These are phyloP conservation scores for Daldinia eschscholtzii DNA, from an alignment of 2,329 filamentous ascomycete genomes.

Conservation along the genomic window DNA sequence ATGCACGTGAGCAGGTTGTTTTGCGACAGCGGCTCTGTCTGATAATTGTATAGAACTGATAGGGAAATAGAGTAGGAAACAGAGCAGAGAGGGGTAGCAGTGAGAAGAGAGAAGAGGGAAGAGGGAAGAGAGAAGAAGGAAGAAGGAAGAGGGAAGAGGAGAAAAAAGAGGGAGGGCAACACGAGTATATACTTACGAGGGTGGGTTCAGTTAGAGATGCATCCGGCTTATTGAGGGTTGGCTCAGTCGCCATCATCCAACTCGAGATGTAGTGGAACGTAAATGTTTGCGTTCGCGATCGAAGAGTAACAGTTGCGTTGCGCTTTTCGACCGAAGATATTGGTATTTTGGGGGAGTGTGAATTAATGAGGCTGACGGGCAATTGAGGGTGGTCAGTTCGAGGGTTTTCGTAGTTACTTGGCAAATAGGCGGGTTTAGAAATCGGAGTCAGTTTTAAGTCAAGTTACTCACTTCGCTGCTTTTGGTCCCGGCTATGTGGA, in stretches of 20 bases:
- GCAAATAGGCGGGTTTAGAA: slow-evolving; percentile 40
- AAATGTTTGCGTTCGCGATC: slow-evolving; percentile 42
- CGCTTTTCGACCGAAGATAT: slow-evolving; percentile 25
- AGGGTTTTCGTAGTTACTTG: slow-evolving; percentile 43
- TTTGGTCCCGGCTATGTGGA: slow-evolving; percentile 16
- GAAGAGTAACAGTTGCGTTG: slow-evolving; percentile 27
- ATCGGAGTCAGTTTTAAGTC: slow-evolving; percentile 24
- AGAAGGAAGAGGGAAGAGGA: slow-evolving; percentile 2
- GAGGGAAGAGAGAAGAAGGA: not conserved
- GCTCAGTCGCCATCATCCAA: slow-evolving; percentile 56
- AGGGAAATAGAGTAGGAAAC: not conserved
- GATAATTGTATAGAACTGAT: slow-evolving; percentile 14
- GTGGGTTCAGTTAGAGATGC: slow-evolving; percentile 52
- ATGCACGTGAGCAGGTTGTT: slow-evolving; percentile 22
- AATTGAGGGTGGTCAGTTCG: slow-evolving; percentile 44
- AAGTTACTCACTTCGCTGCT: slow-evolving; percentile 26
- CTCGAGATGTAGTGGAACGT: slow-evolving; percentile 42
- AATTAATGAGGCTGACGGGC: slow-evolving; percentile 35
- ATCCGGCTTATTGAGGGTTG: slow-evolving; percentile 51
- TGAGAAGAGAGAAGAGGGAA: not conserved
- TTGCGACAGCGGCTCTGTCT: slow-evolving; percentile 26
- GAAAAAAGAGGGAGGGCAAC: slow-evolving; percentile 17
- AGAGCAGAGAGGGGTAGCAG: slow-evolving; percentile 14
- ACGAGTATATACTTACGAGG: slow-evolving; percentile 49
- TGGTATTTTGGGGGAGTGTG: slow-evolving; percentile 3